phyloP scores from a whole-genome alignment of 2,329 filamentous ascomycete genomes.

The Exophiala aquamarina region DNA sequence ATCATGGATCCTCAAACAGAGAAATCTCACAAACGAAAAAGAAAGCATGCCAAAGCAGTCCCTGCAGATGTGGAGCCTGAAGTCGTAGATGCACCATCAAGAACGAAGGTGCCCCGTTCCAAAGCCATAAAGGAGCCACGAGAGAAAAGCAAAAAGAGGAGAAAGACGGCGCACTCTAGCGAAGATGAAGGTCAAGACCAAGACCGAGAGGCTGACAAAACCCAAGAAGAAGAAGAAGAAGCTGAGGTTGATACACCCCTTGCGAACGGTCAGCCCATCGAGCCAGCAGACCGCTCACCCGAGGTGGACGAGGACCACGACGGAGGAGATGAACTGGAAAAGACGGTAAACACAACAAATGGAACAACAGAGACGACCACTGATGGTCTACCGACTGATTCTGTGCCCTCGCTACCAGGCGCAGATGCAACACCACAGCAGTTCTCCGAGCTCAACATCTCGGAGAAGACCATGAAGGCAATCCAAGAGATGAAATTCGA shows the following conservation, averaged over 20 bases:
- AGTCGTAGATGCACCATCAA: slow-evolving; percentile 12
- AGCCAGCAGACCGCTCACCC: slow-evolving; percentile 33
- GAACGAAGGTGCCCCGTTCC: slow-evolving; percentile 25
- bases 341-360: slow-evolving; percentile 31
- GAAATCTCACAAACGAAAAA: slow-evolving; percentile 45
- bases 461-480: slow-evolving; percentile 83
- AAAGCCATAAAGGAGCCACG: slow-evolving; percentile 25
- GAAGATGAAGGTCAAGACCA: slow-evolving; percentile 18
- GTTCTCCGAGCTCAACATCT: slow-evolving; percentile 81
- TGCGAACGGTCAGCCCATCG: slow-evolving; percentile 34
- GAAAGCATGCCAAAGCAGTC: slow-evolving; percentile 39
- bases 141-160: slow-evolving; percentile 38
- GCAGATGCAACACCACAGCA: slow-evolving; percentile 64
- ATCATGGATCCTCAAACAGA: slow-evolving; percentile 14
- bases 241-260: slow-evolving; percentile 40
- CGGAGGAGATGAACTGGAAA: slow-evolving; percentile 31
- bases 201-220: no score
- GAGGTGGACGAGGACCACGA: slow-evolving; percentile 34
- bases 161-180: slow-evolving; percentile 35
- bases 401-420: slow-evolving; percentile 56
- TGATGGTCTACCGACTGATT: slow-evolving; percentile 53
- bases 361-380: slow-evolving; percentile 22
- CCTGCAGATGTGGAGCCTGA: slow-evolving; percentile 22
- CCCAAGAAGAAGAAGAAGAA: slow-evolving; percentile 41
- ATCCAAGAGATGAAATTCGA: slow-evolving; percentile 91